phyloP scores from a whole-genome alignment of 345 rosid species.

The Erodium maritimum region DNA sequence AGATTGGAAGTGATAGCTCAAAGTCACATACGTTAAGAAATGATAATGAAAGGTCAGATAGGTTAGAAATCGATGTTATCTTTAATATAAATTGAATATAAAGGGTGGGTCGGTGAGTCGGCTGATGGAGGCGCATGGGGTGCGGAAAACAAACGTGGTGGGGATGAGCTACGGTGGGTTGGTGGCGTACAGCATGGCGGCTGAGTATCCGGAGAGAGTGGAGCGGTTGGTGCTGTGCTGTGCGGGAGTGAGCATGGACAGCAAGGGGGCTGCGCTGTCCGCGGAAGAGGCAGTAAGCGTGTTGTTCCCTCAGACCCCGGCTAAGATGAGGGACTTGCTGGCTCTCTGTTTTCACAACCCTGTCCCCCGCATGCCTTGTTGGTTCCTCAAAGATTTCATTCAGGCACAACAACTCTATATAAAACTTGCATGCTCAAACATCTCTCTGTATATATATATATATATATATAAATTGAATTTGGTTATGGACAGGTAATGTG shows the following conservation, averaged over 20 bases:
- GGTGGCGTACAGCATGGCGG: constrained; percentile 19
- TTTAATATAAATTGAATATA: too few relatives aligned
- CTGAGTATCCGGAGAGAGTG: constrained; percentile 12
- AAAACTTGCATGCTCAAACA: too few relatives aligned
- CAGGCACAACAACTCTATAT: constrained; percentile 2
- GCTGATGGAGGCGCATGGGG: constrained; percentile 9
- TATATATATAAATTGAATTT: neutral
- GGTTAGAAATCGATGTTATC: too few relatives aligned
- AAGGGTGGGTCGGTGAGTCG: neutral
- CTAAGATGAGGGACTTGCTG: constrained; percentile 11
- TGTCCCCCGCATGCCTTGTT: constrained; percentile 6
- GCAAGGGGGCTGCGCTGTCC: constrained; percentile 10
- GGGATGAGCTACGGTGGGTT: constrained; percentile 21
- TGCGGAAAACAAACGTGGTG: constrained; percentile 12
- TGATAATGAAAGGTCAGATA: too few relatives aligned
- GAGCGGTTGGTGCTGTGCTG: constrained; percentile 14
- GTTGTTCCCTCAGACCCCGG: constrained; percentile 16
- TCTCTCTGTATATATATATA: neutral
- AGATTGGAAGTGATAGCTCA: too few relatives aligned
- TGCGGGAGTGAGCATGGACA: constrained; percentile 15
- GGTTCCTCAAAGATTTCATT: constrained; percentile 10
- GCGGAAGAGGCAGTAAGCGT: constrained; percentile 15
- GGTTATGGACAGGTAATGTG: constrained; percentile 9
- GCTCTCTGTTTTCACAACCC: constrained; percentile 11
- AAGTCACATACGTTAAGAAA: too few relatives aligned